Conservation (phyloP, 768 basidiomycete genomes). For the Cystobasidium ongulense region DNA sequence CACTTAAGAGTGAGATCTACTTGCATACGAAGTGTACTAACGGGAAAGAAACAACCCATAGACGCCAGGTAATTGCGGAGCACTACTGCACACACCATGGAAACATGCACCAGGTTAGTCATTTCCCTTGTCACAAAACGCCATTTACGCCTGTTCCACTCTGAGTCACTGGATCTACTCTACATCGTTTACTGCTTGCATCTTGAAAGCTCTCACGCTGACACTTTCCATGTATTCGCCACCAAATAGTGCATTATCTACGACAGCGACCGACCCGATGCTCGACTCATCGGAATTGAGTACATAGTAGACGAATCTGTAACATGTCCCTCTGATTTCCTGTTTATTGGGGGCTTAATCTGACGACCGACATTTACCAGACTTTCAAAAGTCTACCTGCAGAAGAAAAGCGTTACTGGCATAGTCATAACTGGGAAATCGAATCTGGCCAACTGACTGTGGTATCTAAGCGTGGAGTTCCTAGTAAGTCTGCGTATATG, state of each 20-base stretch:
- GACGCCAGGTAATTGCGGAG: constrained; percentile 25
- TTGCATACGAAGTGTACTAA: background rate
- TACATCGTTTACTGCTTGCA: too few species aligned
- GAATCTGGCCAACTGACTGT: constrained; percentile 21
- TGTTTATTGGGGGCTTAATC: background rate
- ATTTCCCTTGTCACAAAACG: background rate
- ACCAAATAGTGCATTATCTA: constrained; percentile 23
- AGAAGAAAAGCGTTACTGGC: constrained; percentile 29
- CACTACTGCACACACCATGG: constrained; percentile 27
- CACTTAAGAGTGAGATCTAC: too few species aligned
- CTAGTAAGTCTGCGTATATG: constrained; percentile 8
- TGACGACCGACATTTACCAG: background rate
- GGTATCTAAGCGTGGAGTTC: constrained; percentile 13
- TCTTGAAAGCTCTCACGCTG: too few species aligned
- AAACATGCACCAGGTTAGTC: constrained; percentile 24
- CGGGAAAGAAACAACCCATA: background rate
- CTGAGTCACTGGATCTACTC: background rate
- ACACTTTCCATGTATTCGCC: background rate
- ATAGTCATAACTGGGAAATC: constrained; percentile 30
- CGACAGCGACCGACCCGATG: constrained; percentile 25
- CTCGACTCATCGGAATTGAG: constrained; percentile 31
- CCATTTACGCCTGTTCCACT: background rate
- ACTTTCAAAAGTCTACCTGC: background rate
- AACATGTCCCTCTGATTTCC: too few species aligned
- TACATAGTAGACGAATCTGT: constrained; percentile 22